These are phyloP conservation scores for Colletotrichum sp. DNA, from an alignment of 2,329 filamentous ascomycete species.

Conservation along the genomic window DNA sequence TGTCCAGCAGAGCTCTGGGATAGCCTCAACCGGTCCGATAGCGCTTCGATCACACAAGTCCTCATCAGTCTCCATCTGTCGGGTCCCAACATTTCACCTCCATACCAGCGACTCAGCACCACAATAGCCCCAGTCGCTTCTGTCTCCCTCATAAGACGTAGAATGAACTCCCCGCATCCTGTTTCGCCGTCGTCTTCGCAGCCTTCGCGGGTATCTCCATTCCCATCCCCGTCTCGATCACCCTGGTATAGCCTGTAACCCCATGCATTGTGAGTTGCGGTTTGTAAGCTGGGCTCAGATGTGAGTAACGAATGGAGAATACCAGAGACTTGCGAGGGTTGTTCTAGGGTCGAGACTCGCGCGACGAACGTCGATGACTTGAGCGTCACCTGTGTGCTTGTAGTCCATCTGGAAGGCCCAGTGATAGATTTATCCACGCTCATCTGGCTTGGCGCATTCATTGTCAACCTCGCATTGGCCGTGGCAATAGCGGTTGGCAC, in stretches of 20 bases:
- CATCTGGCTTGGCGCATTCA: neutral
- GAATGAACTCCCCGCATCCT: slow-evolving; percentile 61
- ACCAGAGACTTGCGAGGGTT: slow-evolving; percentile 42
- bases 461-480: neutral
- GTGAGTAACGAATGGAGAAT: slow-evolving; percentile 54
- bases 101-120: slow-evolving; percentile 67
- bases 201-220: slow-evolving; percentile 45
- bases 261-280: slow-evolving; percentile 66
- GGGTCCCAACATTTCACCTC: slow-evolving; percentile 64
- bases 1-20: neutral
- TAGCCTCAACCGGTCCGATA: slow-evolving; percentile 55
- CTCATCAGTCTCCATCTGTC: slow-evolving; percentile 69
- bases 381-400: slow-evolving; percentile 55
- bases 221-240: neutral
- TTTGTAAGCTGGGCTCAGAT: slow-evolving; percentile 53
- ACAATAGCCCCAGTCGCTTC: slow-evolving; percentile 58
- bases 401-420: slow-evolving; percentile 46
- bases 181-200: slow-evolving; percentile 67
- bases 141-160: slow-evolving; percentile 58
- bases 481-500: slow-evolving; percentile 5
- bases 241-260: slow-evolving; percentile 44
- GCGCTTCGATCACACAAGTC: slow-evolving; percentile 58
- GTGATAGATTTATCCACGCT: neutral
- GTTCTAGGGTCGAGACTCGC: slow-evolving; percentile 48
- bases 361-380: slow-evolving; percentile 65